Percentiles rank a stretch among this genome's conserved stretches.
These are phyloP conservation scores for Herpetomonas tarakana DNA, from an alignment of 208 protist species.

Conservation along the genomic window DNA sequence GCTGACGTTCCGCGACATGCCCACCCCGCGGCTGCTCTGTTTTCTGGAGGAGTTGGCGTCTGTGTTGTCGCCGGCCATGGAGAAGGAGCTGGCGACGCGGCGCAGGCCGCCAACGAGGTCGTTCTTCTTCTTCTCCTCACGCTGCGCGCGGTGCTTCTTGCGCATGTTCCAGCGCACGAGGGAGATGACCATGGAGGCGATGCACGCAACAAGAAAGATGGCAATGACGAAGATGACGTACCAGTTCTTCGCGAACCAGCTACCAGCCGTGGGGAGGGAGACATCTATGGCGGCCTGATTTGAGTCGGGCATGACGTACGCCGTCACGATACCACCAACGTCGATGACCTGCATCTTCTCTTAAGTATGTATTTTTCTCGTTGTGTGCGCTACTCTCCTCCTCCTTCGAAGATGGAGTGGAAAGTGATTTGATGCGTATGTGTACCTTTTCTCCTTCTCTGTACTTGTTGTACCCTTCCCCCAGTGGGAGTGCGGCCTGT, in stretches of 20 bases:
- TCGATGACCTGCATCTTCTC: not conserved
- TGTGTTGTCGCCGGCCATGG: too few relatives aligned
- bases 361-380: conserved; percentile 2
- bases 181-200: conserved; percentile 9
- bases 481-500: too few relatives aligned
- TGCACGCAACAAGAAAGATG: conserved; percentile 5
- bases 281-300: conserved; percentile 4
- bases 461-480: too few relatives aligned
- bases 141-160: conserved; percentile 13
- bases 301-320: conserved; percentile 12
- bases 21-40: too few relatives aligned
- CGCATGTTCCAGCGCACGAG: conserved; percentile 17
- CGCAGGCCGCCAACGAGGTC: conserved; percentile 2
- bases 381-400: too few relatives aligned
- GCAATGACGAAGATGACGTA: conserved; percentile 26
- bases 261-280: conserved; percentile 12
- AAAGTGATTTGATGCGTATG: too few relatives aligned
- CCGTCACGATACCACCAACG: not conserved
- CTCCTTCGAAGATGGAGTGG: too few relatives aligned
- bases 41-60: too few relatives aligned
- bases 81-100: conserved; percentile 6
- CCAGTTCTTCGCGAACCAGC: conserved; percentile 27
- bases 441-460: too few relatives aligned
- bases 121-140: conserved; percentile 5
- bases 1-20: too few relatives aligned